Evolutionary conservation across 257 asterid genomes (phyloP), one percentile per base, ranked within the genome.

Genomic region (Haberlea rhodopensis): DNA sequence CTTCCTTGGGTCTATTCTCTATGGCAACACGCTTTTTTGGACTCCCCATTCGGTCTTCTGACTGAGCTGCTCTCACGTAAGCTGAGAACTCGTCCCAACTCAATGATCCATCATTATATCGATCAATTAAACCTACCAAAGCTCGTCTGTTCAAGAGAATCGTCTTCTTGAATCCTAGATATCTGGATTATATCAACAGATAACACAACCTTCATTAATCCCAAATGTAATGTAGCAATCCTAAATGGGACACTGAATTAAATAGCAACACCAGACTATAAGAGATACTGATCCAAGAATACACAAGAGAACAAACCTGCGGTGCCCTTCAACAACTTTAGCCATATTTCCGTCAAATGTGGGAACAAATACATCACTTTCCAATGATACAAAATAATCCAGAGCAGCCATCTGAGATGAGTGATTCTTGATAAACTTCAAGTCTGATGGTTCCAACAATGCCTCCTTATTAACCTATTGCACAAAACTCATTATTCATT

Each of bases 321-420:
- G 81, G 55, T 81, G 86, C 4, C 86, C 86, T 78, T 81, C 86
- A 15, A 81, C 82, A 37, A 81, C 81, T 73, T 73, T 81, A 22
- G 86, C 86, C 86, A 81, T 81, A 51, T 81, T 81, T 25, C 86
- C 86, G 68, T 81, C 80, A 26, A 78, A 81, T 4, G 86, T 81
- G 31, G 86, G 86, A 64, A 81, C 75, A 67, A 81, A 78, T 53
- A 81, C 71, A 60, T 78, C 84, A 65, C 86, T 81, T 64, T 81
- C 81, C 71, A 81, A 65, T 8, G 86, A 75, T 70, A 81, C 84
- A 2, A 81, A 77, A 65, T 81, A 81, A 62, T 81, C 86, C 60
- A 81, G 54, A 67, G 86, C 86, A 0, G 86, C 86, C 86, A 81
- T 81, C 69, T 81, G 86, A 57, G 86, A 78, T 2, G 79, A 78